Base-by-base conservation (phyloP, 495 filamentous ascomycete species). In the Aspergillus cavernicola region DNA sequence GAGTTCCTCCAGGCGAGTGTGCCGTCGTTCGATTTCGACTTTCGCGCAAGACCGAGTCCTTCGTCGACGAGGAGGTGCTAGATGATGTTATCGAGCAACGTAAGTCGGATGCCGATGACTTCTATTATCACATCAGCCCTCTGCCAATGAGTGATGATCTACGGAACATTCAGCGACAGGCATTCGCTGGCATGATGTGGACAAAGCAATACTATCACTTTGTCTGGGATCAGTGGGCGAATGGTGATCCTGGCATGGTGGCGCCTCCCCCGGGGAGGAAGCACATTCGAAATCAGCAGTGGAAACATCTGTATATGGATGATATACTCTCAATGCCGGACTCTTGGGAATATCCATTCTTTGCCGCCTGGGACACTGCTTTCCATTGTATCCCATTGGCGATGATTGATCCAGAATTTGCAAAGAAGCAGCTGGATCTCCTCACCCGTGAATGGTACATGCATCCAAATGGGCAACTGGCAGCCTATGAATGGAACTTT, bases 401-500 rank as follows among this genome's bases (percentile, higher is more conserved):
- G 8, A 96, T 97, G 92, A 90, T 97, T 47, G 92, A 97, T 57
- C 92, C 92, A 0, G 92, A 96, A 24, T 96, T 96, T 57, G 92
- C 92, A 15, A 97, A 97, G 80, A 95, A 95, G 74, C 92, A 97
- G 67, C 80, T 97, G 18, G 92, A 97, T 66, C 73, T 97, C 13
- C 87, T 97, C 59, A 97, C 92, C 9, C 80, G 92, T 53, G 92
- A 97, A 73, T 97, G 92, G 92, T 97, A 97, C 76, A 96, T 96
- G 87, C 92, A 97, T 74, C 92, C 92, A 15, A 97, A 97, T 61
- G 92, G 92, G 38, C 92, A 97, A 69, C 75, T 97, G 41, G 86
- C 89, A 22, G 81, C 83, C 6, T 97, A 97, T 57, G 93, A 97
- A 69, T 97, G 92, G 92, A 97, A 97, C 66, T 97, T 97, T 75